Evolutionary conservation across 2,329 filamentous ascomycete species (phyloP).

Genomic region (Beauveria sp.): DNA sequence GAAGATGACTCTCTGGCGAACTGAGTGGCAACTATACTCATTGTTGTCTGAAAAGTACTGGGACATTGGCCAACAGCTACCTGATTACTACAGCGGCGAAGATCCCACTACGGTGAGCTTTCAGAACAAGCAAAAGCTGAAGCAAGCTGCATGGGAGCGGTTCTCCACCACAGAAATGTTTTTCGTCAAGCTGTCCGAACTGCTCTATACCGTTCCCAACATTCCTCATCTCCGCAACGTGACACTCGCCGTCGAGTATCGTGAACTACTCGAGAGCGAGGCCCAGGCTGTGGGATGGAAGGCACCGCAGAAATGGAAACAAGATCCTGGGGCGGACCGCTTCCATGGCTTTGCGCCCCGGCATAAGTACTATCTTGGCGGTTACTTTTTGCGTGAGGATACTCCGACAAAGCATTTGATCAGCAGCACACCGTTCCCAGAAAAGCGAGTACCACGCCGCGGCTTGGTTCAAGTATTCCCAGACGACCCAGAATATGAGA

Average conservation of each 20-base stretch:
- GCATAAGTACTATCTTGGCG: constrained; percentile 52
- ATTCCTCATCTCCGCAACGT: constrained; percentile 51
- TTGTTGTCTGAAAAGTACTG: constrained; percentile 42
- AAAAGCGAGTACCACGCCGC: constrained; percentile 47
- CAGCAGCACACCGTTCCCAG: constrained; percentile 47
- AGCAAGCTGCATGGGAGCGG: constrained; percentile 41
- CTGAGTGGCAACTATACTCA: constrained; percentile 49
- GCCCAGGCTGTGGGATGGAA: constrained; percentile 34
- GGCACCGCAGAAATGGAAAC: constrained; percentile 47
- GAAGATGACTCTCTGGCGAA: constrained; percentile 52
- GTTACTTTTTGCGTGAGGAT: constrained; percentile 44
- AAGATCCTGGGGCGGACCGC: constrained; percentile 47
- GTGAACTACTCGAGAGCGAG: constrained; percentile 49
- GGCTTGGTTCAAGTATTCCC: constrained; percentile 45
- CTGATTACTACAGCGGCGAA: constrained; percentile 41
- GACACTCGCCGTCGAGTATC: constrained; percentile 50
- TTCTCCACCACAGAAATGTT: constrained; percentile 56
- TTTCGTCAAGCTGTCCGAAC: constrained; percentile 55
- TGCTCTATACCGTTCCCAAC: constrained; percentile 50
- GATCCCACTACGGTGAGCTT: constrained; percentile 38
- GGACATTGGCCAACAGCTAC: constrained; percentile 46
- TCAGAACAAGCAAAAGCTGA: constrained; percentile 37
- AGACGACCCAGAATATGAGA: constrained; percentile 49
- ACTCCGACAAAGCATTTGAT: constrained; percentile 37
- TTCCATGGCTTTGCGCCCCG: constrained; percentile 47